Conservation (phyloP, 1,284 basidiomycete genomes). For the Chiua sp. region DNA sequence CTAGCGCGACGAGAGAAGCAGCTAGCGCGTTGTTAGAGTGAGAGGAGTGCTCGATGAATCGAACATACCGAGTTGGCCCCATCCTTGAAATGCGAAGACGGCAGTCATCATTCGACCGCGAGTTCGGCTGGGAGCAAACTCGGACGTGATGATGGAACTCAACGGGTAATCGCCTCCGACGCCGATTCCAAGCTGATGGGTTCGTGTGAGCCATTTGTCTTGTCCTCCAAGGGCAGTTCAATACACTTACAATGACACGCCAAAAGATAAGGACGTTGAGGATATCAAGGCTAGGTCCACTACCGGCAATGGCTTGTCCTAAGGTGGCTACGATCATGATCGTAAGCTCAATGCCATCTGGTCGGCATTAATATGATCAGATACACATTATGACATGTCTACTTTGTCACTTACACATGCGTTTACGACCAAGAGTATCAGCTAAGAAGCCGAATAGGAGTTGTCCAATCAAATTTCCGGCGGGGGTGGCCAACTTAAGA, state of each 20-base stretch:
- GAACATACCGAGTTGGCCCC: too few species aligned
- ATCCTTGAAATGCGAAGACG: too few species aligned
- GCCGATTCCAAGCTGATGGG: background rate
- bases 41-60: too few species aligned
- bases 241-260: too few species aligned
- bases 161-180: background rate
- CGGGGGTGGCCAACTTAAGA: background rate
- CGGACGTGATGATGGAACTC: constrained; percentile 44
- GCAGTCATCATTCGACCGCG: constrained; percentile 59
- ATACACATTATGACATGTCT: background rate
- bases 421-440: background rate
- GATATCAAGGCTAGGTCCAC: too few species aligned
- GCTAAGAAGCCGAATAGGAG: background rate
- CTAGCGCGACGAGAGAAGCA: too few species aligned
- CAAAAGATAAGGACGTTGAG: too few species aligned
- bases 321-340: too few species aligned
- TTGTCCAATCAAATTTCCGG: background rate
- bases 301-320: too few species aligned
- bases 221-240: background rate
- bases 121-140: constrained; percentile 62
- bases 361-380: background rate
- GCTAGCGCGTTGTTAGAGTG: too few species aligned
- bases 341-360: background rate
- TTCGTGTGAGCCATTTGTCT: constrained; percentile 3
- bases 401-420: background rate